Base-by-base conservation (phyloP, 2,329 filamentous ascomycete species). In the Aschersonia sp. region DNA sequence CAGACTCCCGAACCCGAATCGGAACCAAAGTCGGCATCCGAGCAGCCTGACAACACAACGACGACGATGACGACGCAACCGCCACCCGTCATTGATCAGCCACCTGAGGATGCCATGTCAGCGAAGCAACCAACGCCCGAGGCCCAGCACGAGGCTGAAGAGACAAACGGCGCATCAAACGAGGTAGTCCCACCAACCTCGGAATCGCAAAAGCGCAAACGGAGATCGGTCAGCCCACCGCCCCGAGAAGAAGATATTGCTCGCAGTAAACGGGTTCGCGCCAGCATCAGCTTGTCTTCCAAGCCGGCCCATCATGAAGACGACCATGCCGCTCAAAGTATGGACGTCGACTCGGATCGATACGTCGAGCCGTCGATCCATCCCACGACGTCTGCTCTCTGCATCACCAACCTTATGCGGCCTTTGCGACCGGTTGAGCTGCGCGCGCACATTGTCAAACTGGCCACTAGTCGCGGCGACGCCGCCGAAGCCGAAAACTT, bases 351-450 rank as follows among this genome's bases (percentile, higher is more conserved):
- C 31, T 54, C 56, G 45, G 62, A 65, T 43, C 52, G 56, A 22
- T 60, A 65, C 40, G 63, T 72, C 31, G 63, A 64, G 30, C 79
- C 82, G 6, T 74, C 85, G 0, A 65, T 81, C 37, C 85, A 92
- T 61, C 75, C 78, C 29, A 80, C 83, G 5, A 90, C 88, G 4
- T 66, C 78, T 32, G 83, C 86, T 12, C 69, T 97, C 44, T 97
- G 95, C 66, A 92, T 97, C 55, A 82, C 83, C 62, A 83, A 95
- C 57, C 78, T 97, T 47, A 89, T 94, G 79, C 82, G 90, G 44
- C 89, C 92, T 8, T 71, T 97, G 29, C 83, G 87, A 50, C 75
- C 79, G 1, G 67, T 71, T 30, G 70, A 72, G 14, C 74, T 97
- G 1, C 78, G 77, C 55, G 71, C 75, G 1, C 80, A 95, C 58